Base-by-base conservation (phyloP, 441 rosid species). In the Populus tomentosa region DNA sequence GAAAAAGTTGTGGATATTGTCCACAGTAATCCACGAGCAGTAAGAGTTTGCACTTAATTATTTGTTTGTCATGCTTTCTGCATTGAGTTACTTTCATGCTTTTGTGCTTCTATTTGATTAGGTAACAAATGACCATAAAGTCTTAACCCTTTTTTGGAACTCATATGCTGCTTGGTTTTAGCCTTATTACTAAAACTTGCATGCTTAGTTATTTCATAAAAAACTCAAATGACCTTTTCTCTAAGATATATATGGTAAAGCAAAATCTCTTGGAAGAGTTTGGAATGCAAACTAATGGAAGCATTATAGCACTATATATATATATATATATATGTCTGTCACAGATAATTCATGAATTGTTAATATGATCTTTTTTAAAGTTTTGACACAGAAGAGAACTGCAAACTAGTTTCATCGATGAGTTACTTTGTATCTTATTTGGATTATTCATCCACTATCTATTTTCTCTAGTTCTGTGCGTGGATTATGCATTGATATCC, bases 1-100 rank as follows among this genome's bases (percentile, higher is more conserved):
- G 93, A 94, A 79, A 90, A 85, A 80, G 96, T 96, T 42, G 98
- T 94, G 73, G 95, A 94, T 74, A 94, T 94, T 76, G 96, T 94
- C 80, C 88, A 92, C 68, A 87, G 81, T 80, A 87, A 89, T 83
- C 96, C 96, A 42, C 92, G 76, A 4, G 85, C 88, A 28, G 98
- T 94, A 94, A 91, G 96, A 82, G 77, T 33, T 71, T 38, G 20
- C 18, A 69, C 71, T 68, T 67, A 53, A 9, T 67, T 46, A 5
- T 69, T 56, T 67, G 65, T 67, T 38, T 23, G 61, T 56, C 40
- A 7, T 10, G 42, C 21, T 70, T 33, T 61, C 46, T 53, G 70
- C 70, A 7, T 69, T 67, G 23, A 64, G 21, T 18, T 69, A 4
- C 63, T n/a, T 69, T 11, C 46, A 76, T 77, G 11, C n/a, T 14